A percentile compares a stretch with the other conserved stretches of the same genome.
phyloP scores from a whole-genome alignment of 2,329 filamentous ascomycete genomes.

The Xylariaceae sp. region DNA sequence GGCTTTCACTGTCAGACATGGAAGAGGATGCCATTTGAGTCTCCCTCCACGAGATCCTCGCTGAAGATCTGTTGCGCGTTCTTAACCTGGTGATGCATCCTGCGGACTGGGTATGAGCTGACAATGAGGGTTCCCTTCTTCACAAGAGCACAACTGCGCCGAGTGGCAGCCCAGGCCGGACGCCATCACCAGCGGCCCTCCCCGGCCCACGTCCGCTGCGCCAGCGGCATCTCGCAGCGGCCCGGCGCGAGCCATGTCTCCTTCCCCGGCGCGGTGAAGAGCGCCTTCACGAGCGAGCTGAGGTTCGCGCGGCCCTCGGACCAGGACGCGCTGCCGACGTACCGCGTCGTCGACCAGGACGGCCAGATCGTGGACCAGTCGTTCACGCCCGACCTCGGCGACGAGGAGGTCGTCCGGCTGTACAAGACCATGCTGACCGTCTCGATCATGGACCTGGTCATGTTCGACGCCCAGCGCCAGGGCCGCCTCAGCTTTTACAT shows the following conservation, averaged over 20 bases:
- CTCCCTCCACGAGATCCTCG: too few species aligned
- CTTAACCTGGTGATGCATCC: too few species aligned
- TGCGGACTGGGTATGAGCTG: constrained; percentile 6
- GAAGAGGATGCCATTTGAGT: too few species aligned
- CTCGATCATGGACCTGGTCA: constrained; percentile 89
- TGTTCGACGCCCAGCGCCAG: constrained; percentile 96
- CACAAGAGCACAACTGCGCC: too few species aligned
- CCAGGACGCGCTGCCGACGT: constrained; percentile 75
- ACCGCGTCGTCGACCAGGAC: constrained; percentile 84
- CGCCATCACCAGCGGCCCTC: too few species aligned
- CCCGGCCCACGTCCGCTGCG: constrained; percentile 24
- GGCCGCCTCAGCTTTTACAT: constrained; percentile 96
- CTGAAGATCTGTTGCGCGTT: too few species aligned
- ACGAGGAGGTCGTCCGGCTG: constrained; percentile 52
- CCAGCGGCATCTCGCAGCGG: constrained; percentile 47
- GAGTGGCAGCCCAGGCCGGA: too few species aligned
- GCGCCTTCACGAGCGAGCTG: constrained; percentile 77
- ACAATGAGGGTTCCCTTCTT: too few species aligned
- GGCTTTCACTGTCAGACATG: too few species aligned
- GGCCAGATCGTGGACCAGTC: constrained; percentile 71
- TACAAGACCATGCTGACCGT: constrained; percentile 60
- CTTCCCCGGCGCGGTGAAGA: constrained; percentile 96
- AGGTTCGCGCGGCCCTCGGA: constrained; percentile 68
- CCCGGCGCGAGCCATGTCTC: constrained; percentile 49
- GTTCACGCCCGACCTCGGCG: constrained; percentile 60